Base-by-base conservation (phyloP, 2,329 filamentous ascomycete genomes). In the Didymella glomerata region DNA sequence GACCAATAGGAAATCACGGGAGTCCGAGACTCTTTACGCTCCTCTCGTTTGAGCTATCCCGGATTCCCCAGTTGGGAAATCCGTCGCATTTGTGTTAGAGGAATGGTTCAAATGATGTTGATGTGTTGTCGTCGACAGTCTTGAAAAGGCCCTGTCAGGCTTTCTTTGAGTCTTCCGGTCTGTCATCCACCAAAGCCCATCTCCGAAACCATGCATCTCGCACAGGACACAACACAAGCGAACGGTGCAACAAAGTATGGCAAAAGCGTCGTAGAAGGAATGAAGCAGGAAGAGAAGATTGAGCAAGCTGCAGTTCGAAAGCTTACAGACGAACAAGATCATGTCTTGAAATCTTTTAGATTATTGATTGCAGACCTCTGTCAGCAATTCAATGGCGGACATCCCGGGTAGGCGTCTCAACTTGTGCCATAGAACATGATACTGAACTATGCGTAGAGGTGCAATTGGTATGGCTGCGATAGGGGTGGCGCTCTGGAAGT, bases 361-460 rank as follows among this genome's bases (percentile, higher is more conserved):
- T 78, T 84, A 48, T 76, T 90, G 28, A 87, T 90, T 58, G 86
- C 88, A 44, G 88, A 91, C 70, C 76, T 91, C 3, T 90, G 87
- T 67, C 83, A 90, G 71, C 88, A 90, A 64, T 91, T 89, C 75
- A 85, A 85, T 62, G 87, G 87, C 34, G 88, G 88, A 0, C 88
- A 90, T 69, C 88, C 88, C 18, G 88, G 88, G 84, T 88, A 78
- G 66, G 80, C 50, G 46, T 40, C 8, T 10, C 13, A 20, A 2
- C 8, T 8, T 11, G 3, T 41, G 20, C 16, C 9, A 34, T 13
- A 27, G n/a, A 13, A 7, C 14, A 40, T 18, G 7, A 20, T 24
- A 36, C 62, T 67, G 45, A 67, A 16, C 24, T 2, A 36, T 2
- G 1, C 13, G 11, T 41, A 83, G 82, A 58, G 81, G 81, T 54